Evolutionary conservation across 345 rosid species (phyloP).

Genomic region (Zanthoxylum bungeanum): DNA sequence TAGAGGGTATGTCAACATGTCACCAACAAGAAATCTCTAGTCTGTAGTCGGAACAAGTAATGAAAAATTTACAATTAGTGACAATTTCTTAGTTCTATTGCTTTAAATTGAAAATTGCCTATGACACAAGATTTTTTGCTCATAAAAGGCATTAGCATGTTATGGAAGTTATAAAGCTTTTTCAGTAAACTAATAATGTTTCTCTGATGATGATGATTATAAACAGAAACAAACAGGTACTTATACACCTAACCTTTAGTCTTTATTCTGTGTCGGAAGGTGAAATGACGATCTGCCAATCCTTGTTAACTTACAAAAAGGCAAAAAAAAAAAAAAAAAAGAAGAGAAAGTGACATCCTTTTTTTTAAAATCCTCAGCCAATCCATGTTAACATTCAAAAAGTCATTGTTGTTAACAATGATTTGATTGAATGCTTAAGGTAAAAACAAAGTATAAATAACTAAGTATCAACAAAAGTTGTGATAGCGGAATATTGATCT

Average conservation of each 20-base stretch:
- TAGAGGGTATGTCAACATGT: neutral
- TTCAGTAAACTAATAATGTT: conserved; percentile 5
- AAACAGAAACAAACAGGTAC: conserved; percentile 14
- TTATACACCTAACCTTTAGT: conserved; percentile 2
- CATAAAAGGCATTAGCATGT: neutral
- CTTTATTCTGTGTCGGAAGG: conserved; percentile 20
- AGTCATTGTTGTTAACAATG: conserved; percentile 1
- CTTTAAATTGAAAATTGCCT: neutral
- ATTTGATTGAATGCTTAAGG: neutral
- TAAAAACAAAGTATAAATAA: neutral
- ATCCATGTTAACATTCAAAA: neutral
- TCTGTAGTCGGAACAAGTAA: conserved; percentile 1
- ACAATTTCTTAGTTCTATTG: neutral
- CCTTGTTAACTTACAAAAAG: conserved; percentile 22
- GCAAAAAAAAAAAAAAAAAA: no score
- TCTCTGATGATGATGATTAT: neutral
- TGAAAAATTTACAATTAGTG: neutral
- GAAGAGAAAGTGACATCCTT: conserved; percentile 12
- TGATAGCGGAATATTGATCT: conserved; percentile 4
- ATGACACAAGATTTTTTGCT: neutral
- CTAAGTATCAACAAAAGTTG: neutral
- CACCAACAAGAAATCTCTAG: neutral
- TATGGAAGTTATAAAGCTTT: neutral
- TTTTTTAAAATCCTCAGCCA: conserved; percentile 12
- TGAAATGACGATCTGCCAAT: conserved; percentile 23